Percentiles rank a stretch among this genome's conserved stretches.
phyloP scores from a whole-genome alignment of 805 yeast genomes.

The Diddensiella caesifluorescens region DNA sequence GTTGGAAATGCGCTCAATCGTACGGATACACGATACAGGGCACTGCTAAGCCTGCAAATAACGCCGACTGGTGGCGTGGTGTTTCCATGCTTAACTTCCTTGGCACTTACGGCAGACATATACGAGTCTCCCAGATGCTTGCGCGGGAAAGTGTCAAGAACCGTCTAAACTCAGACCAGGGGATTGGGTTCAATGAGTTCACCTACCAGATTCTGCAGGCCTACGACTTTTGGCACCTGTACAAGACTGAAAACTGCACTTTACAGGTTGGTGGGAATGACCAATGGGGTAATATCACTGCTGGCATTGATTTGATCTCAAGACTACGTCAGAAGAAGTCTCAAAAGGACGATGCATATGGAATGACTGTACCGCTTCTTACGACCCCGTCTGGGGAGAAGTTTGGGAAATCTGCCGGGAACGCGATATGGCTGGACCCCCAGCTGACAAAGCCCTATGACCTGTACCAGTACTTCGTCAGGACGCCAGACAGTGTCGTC shows the following conservation, averaged over 20 bases:
- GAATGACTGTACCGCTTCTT: constrained; percentile 83
- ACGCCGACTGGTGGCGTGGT: constrained; percentile 80
- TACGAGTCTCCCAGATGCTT: constrained; percentile 81
- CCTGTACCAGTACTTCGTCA: constrained; percentile 79
- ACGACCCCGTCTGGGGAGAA: constrained; percentile 88
- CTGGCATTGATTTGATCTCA: constrained; percentile 83
- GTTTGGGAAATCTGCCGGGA: constrained; percentile 96
- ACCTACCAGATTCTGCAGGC: constrained; percentile 92
- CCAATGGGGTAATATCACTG: constrained; percentile 97
- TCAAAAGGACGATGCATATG: constrained; percentile 38
- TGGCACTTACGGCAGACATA: constrained; percentile 66
- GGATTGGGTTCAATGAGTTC: constrained; percentile 91
- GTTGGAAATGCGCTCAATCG: constrained; percentile 54
- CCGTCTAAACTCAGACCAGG: constrained; percentile 61
- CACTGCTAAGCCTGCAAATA: constrained; percentile 52
- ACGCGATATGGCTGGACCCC: constrained; percentile 83
- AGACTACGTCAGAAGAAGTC: constrained; percentile 38
- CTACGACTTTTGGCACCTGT: constrained; percentile 82
- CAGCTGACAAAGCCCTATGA: constrained; percentile 73
- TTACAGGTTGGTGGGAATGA: constrained; percentile 93
- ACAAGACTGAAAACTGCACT: constrained; percentile 50
- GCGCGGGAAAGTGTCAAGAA: constrained; percentile 82
- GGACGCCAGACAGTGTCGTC: constrained; percentile 72
- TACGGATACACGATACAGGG: constrained; percentile 32
- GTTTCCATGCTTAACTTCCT: constrained; percentile 73